phyloP scores from a whole-genome alignment of 768 basidiomycete genomes.

The Mycena floridula region DNA sequence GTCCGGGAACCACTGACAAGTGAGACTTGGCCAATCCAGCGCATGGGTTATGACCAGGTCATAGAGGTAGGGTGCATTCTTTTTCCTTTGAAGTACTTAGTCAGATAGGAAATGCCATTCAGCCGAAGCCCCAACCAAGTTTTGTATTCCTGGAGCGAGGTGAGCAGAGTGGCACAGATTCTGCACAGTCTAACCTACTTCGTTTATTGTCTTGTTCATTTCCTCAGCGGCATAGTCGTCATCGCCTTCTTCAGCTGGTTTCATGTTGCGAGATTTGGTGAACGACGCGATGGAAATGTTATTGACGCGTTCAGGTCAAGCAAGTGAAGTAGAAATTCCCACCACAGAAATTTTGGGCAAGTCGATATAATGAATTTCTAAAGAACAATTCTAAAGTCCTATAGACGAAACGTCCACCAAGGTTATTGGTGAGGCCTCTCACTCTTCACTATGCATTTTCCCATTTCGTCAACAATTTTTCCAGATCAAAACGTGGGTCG shows the following conservation, averaged over 20 bases:
- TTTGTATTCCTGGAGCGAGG: constrained; percentile 69
- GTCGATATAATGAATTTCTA: too few species aligned
- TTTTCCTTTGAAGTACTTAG: constrained; percentile 56
- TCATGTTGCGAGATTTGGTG: constrained; percentile 24
- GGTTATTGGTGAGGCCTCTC: too few species aligned
- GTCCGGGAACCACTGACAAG: constrained; percentile 99
- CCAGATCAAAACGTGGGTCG: constrained; percentile 92
- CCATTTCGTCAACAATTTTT: constrained; percentile 77
- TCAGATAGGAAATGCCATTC: not conserved
- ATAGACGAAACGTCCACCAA: too few species aligned
- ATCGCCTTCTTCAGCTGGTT: constrained; percentile 55
- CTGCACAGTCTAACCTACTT: constrained; percentile 39
- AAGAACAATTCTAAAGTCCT: too few species aligned
- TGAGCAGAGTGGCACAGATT: constrained; percentile 8
- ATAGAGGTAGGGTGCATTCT: constrained; percentile 96
- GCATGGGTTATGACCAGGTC: constrained; percentile 97
- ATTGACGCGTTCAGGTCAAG: not conserved
- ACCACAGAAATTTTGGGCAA: too few species aligned
- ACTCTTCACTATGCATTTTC: constrained; percentile 48
- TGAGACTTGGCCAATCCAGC: constrained; percentile 95
- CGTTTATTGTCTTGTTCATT: constrained; percentile 84
- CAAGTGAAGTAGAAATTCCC: not conserved
- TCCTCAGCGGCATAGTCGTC: constrained; percentile 80
- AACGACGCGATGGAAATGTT: not conserved
- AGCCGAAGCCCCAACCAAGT: constrained; percentile 50